Percentiles rank a stretch among this genome's conserved stretches.
These are phyloP conservation scores for Sideroxylon spinosum DNA, from an alignment of 179 eudicot species.

Conservation along the genomic window DNA sequence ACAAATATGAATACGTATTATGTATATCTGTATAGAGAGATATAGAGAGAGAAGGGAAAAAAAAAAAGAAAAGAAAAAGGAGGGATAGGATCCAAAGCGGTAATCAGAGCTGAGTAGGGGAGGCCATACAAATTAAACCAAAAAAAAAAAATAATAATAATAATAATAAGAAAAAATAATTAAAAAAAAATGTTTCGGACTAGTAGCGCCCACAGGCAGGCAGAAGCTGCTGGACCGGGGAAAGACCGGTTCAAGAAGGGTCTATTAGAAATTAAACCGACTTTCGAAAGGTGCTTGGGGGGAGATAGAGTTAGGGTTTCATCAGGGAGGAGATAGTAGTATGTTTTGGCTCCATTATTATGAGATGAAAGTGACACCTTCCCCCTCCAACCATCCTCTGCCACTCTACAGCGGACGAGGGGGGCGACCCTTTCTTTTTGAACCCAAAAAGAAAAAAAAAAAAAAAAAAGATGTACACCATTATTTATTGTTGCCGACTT, in stretches of 20 bases:
- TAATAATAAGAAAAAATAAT: too few species aligned
- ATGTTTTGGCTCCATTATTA: constrained; percentile 14
- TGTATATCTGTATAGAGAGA: not conserved
- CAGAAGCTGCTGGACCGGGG: constrained; percentile 12
- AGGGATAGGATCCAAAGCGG: constrained; percentile 22
- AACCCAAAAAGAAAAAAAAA: too few species aligned
- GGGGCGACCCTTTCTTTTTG: constrained; percentile 9
- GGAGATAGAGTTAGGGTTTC: not conserved
- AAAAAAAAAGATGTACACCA: too few species aligned
- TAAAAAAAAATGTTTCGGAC: not conserved
- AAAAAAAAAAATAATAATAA: not conserved
- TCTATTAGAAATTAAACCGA: not conserved
- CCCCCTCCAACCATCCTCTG: constrained; percentile 1
- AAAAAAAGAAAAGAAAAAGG: not conserved
- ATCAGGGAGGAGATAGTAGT: not conserved
- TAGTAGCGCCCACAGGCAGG: constrained; percentile 11
- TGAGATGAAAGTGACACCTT: constrained; percentile 13
- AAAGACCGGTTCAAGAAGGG: constrained; percentile 10
- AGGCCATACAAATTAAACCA: constrained; percentile 7
- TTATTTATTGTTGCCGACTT: too few species aligned
- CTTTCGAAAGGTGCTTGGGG: not conserved
- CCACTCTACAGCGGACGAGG: constrained; percentile 21
- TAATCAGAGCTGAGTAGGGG: constrained; percentile 13
- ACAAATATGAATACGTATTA: too few species aligned
- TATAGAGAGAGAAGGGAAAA: not conserved